Evolutionary conservation across 495 filamentous ascomycete genomes (phyloP).

Genomic region (Neurospora sp.): DNA sequence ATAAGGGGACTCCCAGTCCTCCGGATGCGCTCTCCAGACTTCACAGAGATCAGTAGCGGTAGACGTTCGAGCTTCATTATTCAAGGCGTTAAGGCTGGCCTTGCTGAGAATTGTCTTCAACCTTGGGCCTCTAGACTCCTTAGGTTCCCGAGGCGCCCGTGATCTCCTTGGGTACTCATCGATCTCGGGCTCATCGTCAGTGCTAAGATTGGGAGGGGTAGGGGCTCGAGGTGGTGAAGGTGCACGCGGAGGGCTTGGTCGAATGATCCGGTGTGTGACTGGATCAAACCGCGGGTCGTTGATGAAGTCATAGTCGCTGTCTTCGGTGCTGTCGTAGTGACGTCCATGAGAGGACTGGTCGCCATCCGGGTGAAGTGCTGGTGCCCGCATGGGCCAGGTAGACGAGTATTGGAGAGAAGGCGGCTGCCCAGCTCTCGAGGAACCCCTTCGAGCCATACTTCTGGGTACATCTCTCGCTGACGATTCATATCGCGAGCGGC

Average conservation of each 20-base stretch:
- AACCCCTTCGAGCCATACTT: neutral
- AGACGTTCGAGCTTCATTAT: slow-evolving; percentile 1
- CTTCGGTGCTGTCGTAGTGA: neutral
- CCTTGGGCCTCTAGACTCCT: neutral
- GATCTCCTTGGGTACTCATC: neutral
- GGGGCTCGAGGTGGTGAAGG: neutral
- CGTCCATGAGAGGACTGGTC: neutral
- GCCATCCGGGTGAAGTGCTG: neutral
- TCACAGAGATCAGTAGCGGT: slow-evolving; percentile 16
- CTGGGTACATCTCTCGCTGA: neutral
- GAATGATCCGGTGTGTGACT: neutral
- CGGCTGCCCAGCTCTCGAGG: neutral
- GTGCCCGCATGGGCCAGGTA: neutral
- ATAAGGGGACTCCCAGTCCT: slow-evolving; percentile 23
- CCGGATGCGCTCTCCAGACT: slow-evolving; percentile 18
- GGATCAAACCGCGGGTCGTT: neutral
- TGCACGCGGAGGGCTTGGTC: neutral
- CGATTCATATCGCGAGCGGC: neutral
- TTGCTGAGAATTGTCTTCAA: neutral
- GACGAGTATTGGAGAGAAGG: neutral
- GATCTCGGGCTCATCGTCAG: neutral
- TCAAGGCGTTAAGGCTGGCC: neutral
- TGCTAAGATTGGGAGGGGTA: neutral
- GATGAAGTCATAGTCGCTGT: neutral
- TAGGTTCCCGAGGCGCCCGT: neutral